These are phyloP conservation scores for Lentinula boryana DNA, from an alignment of 768 basidiomycete genomes.

Conservation along the genomic window DNA sequence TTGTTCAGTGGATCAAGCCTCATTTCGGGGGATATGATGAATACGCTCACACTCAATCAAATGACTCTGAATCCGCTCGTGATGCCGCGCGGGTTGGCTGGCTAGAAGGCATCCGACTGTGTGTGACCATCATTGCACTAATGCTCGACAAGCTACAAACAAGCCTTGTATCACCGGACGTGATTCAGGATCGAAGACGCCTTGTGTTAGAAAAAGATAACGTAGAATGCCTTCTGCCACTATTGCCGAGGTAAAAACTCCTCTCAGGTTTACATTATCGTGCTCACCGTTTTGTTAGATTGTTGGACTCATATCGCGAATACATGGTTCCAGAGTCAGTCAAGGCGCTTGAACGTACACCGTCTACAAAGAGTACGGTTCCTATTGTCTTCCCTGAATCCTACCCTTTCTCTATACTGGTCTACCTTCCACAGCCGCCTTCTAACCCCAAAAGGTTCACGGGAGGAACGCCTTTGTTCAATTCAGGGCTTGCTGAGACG, in stretches of 20 bases:
- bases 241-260: slow-evolving; percentile 66
- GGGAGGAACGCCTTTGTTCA: slow-evolving; percentile 52
- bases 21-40: slow-evolving; percentile 93
- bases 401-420: slow-evolving; percentile 83
- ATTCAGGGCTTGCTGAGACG: slow-evolving; percentile 77
- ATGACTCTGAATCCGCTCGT: slow-evolving; percentile 58
- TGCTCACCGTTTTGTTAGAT: slow-evolving; percentile 30
- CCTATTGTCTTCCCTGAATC: slow-evolving; percentile 92
- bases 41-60: slow-evolving; percentile 52
- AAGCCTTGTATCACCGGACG: slow-evolving; percentile 61
- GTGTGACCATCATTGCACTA: slow-evolving; percentile 81
- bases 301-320: slow-evolving; percentile 86
- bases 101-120: slow-evolving; percentile 88
- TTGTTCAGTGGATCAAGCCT: slow-evolving; percentile 92
- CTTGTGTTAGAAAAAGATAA: slow-evolving; percentile 86
- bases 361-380: slow-evolving; percentile 49
- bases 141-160: slow-evolving; percentile 89
- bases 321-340: slow-evolving; percentile 63
- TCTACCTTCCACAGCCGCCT: slow-evolving; percentile 50
- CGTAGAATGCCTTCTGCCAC: slow-evolving; percentile 74
- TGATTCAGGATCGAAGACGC: slow-evolving; percentile 53
- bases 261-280: background rate
- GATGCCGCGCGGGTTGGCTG: slow-evolving; percentile 80
- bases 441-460: slow-evolving; percentile 29
- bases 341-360: slow-evolving; percentile 63